phyloP scores from a whole-genome alignment of 1,284 basidiomycete species.

The Spongispora temasekensis region DNA sequence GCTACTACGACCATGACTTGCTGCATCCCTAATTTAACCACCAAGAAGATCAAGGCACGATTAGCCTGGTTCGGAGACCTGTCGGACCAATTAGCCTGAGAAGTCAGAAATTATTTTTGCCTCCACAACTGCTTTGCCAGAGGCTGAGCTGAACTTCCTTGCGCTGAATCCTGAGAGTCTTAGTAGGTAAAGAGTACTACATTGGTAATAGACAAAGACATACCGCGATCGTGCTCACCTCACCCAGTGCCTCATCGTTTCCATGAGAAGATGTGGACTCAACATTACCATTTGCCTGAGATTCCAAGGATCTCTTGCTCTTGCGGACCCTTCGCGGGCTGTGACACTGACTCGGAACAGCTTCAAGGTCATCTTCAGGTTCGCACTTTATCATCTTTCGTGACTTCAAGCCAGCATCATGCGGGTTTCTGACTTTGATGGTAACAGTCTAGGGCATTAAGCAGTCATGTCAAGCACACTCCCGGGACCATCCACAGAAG shows the following conservation, averaged over 20 bases:
- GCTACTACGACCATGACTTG: too few relatives aligned
- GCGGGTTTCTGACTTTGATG: not conserved
- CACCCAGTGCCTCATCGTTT: not conserved
- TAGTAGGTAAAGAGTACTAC: not conserved
- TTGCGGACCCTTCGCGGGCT: not conserved
- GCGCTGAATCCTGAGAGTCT: not conserved
- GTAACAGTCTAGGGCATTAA: not conserved
- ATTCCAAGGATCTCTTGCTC: not conserved
- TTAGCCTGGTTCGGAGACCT: not conserved
- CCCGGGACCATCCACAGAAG: not conserved
- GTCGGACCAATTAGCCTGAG: not conserved
- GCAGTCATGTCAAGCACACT: not conserved
- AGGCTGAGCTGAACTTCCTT: not conserved
- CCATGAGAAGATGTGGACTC: not conserved
- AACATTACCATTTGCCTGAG: not conserved
- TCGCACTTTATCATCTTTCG: not conserved
- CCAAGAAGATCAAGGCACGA: not conserved
- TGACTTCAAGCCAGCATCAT: not conserved
- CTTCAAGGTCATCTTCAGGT: not conserved
- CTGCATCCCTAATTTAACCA: not conserved
- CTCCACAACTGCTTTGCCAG: not conserved
- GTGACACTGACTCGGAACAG: not conserved
- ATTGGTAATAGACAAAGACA: not conserved
- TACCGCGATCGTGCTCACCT: not conserved
- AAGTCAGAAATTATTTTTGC: not conserved